These are phyloP conservation scores for Casaregolazyma suthepensis DNA, from an alignment of 1,139 yeast genomes.

Conservation along the genomic window DNA sequence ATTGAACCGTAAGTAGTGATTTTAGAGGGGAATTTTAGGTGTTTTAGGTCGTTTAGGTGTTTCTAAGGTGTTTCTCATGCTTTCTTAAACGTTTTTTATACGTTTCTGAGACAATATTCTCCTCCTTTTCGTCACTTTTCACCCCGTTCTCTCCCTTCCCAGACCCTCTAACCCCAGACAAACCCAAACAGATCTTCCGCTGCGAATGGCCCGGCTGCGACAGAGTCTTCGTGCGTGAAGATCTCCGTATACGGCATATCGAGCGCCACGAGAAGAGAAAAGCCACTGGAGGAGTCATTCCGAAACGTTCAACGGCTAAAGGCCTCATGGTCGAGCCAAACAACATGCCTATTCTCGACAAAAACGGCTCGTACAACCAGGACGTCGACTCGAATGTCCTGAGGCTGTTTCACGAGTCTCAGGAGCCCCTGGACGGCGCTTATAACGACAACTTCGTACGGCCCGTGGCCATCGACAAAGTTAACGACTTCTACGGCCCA, in stretches of 20 bases:
- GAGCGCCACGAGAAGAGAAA: slow-evolving; percentile 41
- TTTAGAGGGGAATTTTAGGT: neutral
- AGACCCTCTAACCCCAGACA: slow-evolving; percentile 17
- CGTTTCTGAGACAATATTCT: neutral
- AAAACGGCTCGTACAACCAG: neutral
- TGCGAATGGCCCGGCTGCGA: slow-evolving; percentile 47
- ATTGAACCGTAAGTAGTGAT: slow-evolving; percentile 29
- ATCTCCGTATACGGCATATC: slow-evolving; percentile 45
- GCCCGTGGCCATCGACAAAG: neutral
- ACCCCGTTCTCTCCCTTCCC: too few species aligned
- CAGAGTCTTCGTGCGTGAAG: slow-evolving; percentile 57
- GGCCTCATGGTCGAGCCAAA: neutral
- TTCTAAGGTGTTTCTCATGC: neutral
- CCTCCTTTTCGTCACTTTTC: neutral
- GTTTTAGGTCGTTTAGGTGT: neutral
- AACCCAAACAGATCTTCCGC: slow-evolving; percentile 39
- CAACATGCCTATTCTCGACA: neutral
- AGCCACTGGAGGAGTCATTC: slow-evolving; percentile 10
- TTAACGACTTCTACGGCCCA: neutral
- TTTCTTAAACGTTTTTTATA: neutral
- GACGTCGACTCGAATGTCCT: neutral
- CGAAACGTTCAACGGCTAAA: slow-evolving; percentile 3
- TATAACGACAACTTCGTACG: neutral
- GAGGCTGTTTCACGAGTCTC: neutral
- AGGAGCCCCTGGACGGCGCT: neutral